phyloP scores from a whole-genome alignment of 805 yeast genomes.

The Saturnispora sanitii region DNA sequence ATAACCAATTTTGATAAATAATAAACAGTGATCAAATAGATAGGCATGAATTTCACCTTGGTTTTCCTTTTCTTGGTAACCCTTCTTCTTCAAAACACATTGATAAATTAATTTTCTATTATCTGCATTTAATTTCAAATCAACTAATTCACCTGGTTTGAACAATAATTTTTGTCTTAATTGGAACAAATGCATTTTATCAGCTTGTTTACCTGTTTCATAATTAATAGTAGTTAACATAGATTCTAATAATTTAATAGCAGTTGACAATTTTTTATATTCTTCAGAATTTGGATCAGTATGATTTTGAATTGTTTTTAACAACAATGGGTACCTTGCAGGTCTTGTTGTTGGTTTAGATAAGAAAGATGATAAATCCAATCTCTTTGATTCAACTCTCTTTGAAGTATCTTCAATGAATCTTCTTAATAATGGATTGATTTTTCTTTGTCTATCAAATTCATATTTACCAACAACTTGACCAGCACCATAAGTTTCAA shows the following conservation, averaged over 20 bases:
- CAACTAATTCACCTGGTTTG: conserved; percentile 75
- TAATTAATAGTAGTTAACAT: conserved; percentile 70
- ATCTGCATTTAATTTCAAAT: conserved; percentile 75
- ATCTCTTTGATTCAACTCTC: conserved; percentile 73
- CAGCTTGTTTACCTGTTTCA: conserved; percentile 90
- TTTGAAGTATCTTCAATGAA: conserved; percentile 87
- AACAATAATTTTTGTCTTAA: conserved; percentile 77
- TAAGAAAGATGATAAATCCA: conserved; percentile 85
- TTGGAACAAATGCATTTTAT: conserved; percentile 80
- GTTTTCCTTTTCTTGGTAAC: conserved; percentile 55
- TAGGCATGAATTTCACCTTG: conserved; percentile 80
- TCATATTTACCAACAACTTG: conserved; percentile 93
- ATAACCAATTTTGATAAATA: conserved; percentile 76
- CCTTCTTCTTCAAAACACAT: conserved; percentile 64
- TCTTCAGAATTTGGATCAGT: conserved; percentile 74
- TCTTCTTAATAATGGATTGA: conserved; percentile 83
- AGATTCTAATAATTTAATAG: conserved; percentile 64
- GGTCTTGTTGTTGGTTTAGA: conserved; percentile 95
- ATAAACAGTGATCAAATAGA: conserved; percentile 75
- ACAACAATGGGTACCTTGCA: conserved; percentile 81
- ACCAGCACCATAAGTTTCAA: conserved; percentile 86
- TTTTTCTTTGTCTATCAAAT: conserved; percentile 86
- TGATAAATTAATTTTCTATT: conserved; percentile 72
- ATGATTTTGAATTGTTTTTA: conserved; percentile 73
- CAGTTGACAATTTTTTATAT: conserved; percentile 54